Evolutionary conservation across 2,329 filamentous ascomycete species (phyloP), one percentile per base, ranked within the genome.

Genomic region (Chlorencoelia australis): DNA sequence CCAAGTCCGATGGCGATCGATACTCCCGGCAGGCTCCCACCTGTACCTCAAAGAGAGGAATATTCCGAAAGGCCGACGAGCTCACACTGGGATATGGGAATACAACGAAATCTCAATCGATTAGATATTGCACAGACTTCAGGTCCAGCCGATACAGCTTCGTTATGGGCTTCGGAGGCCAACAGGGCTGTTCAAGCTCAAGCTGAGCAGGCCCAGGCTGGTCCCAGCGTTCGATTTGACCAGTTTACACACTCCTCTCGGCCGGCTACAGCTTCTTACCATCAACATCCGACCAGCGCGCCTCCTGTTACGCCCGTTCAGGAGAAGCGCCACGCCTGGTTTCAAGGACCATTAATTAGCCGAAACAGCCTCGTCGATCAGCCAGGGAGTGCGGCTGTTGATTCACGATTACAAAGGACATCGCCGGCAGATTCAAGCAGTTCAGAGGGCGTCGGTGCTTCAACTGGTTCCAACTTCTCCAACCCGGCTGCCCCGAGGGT

Each of bases 1-100:
- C 67, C 74, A 2, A 87, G 83, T 35, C 83, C 86, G 0, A 88
- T 91, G 83, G 73, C 82, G 53, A 62, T 87, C 7, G 85, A 94
- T 47, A 59, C 34, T 27, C 53, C 41, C 47, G 16, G 15, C 16
- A 21, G 15, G 9, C 13, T 10, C 17, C 33, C 13, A 16, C 41
- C 39, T 16, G 31, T 37, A 6, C 39, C 41, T 19, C 38, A 35
- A 9, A 32, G 27, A 14, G 33, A 16, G 15, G 24, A 29, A 4
- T 16, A 16, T 16, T 17, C 29, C 9, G 62, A 67, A 21, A 64
- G 70, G 19, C 51, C 46, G 5, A 40, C 8, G 9, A 67, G 65
- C 41, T 57, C 66, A n/a, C 62, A 64, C 17, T 82, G 77, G 67
- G 81, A 85, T 35, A 71, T 71, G 47, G 71, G 70, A 13, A 60